Evolutionary conservation across 805 yeast genomes (phyloP), one percentile per base, ranked within the genome.

Genomic region (Hanseniaspora occidentalis): DNA sequence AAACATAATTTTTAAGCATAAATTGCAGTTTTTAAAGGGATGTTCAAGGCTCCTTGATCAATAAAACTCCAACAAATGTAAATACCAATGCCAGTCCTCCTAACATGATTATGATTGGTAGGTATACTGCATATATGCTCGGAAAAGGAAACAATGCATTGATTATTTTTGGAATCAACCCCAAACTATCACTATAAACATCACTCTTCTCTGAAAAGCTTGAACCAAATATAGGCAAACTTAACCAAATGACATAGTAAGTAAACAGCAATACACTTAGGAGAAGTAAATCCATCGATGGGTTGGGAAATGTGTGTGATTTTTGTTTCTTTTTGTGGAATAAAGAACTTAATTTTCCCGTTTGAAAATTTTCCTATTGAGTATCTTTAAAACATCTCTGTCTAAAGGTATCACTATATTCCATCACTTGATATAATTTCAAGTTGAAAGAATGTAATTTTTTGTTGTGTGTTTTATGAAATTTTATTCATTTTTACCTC

Each of bases 181-280:
- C n/a, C n/a, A n/a, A 4, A 33, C 20, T 11, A 33, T n/a, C 18
- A 6, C 18, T 5, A 29, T 29, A 6, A 43, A 26, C 34, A 9
- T 41, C 40, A 39, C 9, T 39, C 23, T 11, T 25, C 34, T 11
- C 25, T 27, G 13, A 37, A 37, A 14, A n/a, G 33, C 51, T 54
- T 11, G 48, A 31, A 39, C 54, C 59, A 46, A 58, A 58, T 8
- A 57, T 49, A 2, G 63, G 63, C 18, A 57, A 38, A 1, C 52
- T 38, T 18, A 58, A 43, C 63, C 63, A 58, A 18, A 47, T 38
- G 9, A 51, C 36, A 39, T 58, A 58, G 38, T 57, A 58, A 6
- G 49, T 23, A 41, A 50, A 50, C 3, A 29, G 10, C 8, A 22
- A 10, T 13, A 41, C 23, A n/a, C 20, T 26, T 3, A 41, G 14